Base-by-base conservation (phyloP, 805 yeast genomes). In the Pichia membranifaciens region DNA sequence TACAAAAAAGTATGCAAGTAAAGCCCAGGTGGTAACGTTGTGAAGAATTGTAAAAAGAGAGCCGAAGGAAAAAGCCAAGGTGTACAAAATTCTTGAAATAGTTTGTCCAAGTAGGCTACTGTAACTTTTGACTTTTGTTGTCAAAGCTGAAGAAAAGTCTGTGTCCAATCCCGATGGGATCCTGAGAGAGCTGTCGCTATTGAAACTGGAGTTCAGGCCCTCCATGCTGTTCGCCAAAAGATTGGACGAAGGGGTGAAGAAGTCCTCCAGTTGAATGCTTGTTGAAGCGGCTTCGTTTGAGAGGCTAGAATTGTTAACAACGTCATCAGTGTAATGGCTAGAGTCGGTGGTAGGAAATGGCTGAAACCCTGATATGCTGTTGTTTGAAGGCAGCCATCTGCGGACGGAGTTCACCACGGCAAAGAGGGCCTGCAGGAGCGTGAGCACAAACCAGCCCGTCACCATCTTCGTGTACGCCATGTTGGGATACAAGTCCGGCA, bases 401-500 rank as follows among this genome's bases (percentile, higher is more conserved):
- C 75, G 65, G 2, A 79, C 73, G 10, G 70, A 64, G 41, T 71
- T 65, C 31, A 84, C 57, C 6, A 81, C 54, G 0, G 88, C 82
- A 16, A 78, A 59, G 12, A 70, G 51, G 58, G 75, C 77, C 54
- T 87, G 96, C 2, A 70, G 64, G 2, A 74, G 48, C 2, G 81
- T 64, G 10, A 79, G 62, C 43, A 82, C 60, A 10, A 83, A 64
- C 49, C 88, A 65, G 10, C 85, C 75, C 59, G 76, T 68, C 21
- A 84, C 74, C 79, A 86, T 79, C 57, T 73, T 76, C 13, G 77
- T 67, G 64, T 89, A 89, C 0, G 84, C 82, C 60, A 87, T 87
- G 36, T 75, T 71, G 1, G 96, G 96, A 61, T 87, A 91, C 56
- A 87, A 68, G 47, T 75, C 71, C 0, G 86, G 84, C 21, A 81